Evolutionary conservation across 169 alveolate genomes (phyloP).

Genomic region (Pseudocohnilembus persalinus): DNA sequence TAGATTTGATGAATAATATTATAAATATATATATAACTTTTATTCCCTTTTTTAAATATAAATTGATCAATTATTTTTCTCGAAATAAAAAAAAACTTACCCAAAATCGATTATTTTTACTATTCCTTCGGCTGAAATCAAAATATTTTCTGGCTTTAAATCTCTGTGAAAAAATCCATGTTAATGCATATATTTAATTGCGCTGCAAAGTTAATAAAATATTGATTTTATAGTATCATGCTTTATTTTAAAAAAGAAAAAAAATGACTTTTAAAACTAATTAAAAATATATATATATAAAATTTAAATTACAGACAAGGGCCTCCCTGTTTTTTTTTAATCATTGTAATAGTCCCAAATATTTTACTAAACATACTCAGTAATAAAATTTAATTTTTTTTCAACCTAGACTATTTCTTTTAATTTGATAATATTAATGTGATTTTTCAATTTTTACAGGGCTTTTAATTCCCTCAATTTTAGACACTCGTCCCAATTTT

Average conservation of each 20-base stretch:
- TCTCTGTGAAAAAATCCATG: constrained; percentile 89
- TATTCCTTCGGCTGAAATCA: constrained; percentile 67
- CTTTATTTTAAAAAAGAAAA: too few relatives aligned
- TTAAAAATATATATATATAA: too few relatives aligned
- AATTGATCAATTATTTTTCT: neutral
- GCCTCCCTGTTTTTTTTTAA: constrained; percentile 45
- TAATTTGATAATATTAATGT: constrained; percentile 82
- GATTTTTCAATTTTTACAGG: constrained; percentile 69
- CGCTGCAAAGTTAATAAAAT: constrained; percentile 72
- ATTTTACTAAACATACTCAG: constrained; percentile 81
- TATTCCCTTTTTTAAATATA: too few relatives aligned
- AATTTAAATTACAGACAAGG: constrained; percentile 52
- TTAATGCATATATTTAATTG: constrained; percentile 80
- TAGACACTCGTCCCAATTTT: constrained; percentile 88
- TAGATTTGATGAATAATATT: too few relatives aligned
- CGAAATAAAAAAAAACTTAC: neutral
- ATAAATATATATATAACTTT: too few relatives aligned
- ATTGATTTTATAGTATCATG: constrained; percentile 68
- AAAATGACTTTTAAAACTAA: too few relatives aligned
- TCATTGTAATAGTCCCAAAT: constrained; percentile 56
- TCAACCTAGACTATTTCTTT: constrained; percentile 82
- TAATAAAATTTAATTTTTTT: constrained; percentile 78
- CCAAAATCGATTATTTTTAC: constrained; percentile 89
- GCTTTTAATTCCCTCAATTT: constrained; percentile 84
- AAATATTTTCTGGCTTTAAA: constrained; percentile 87